Evolutionary conservation across 768 basidiomycete genomes (phyloP), one percentile per base, ranked within the genome.

Genomic region (Leccinum rimulosum): DNA sequence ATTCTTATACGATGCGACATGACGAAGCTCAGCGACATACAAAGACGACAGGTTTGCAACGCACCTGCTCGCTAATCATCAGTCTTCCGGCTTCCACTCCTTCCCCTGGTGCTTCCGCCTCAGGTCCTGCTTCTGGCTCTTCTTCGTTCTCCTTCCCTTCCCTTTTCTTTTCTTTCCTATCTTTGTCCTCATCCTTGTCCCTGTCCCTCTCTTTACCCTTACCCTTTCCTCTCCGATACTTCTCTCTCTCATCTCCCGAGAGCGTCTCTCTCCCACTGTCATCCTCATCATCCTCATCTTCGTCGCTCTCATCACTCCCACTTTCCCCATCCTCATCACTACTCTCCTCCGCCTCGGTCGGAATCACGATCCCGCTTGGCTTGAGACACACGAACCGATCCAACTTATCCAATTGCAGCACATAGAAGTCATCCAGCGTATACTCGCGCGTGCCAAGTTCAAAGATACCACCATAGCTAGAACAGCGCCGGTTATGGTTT

Each of bases 391-490:
- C 70, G 66, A 83, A 95, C 10, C 80, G 75, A 43, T 95, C 94
- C 73, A 95, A 76, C 71, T 95, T 95, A 66, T 95, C 93, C 19
- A 97, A 78, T 58, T 86, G 82, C 11, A 97, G 73, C 2, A 83
- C 78, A 72, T 93, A 79, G 67, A 95, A 97, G 66, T 96, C 95
- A 67, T 95, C 93, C 6, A 97, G 77, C 0, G 93, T 95, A 64
- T 90, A 94, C 72, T 97, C 94, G 25, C 84, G 82, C 12, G 88
- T 80, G 0, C 91, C 89, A 15, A 84, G 80, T 72, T 96, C 95
- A 64, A 85, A 89, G 17, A 95, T 95, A 0, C 94, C 93, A 10
- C 94, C 93, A 66, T 95, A 95, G 56, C 91, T 91, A 36, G 59
- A 53, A 14, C 3, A 33, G 3, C 14, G 28, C 10, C 19, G 43